Conservation (phyloP, 257 asterid genomes). For the Forsythia suspensa region DNA sequence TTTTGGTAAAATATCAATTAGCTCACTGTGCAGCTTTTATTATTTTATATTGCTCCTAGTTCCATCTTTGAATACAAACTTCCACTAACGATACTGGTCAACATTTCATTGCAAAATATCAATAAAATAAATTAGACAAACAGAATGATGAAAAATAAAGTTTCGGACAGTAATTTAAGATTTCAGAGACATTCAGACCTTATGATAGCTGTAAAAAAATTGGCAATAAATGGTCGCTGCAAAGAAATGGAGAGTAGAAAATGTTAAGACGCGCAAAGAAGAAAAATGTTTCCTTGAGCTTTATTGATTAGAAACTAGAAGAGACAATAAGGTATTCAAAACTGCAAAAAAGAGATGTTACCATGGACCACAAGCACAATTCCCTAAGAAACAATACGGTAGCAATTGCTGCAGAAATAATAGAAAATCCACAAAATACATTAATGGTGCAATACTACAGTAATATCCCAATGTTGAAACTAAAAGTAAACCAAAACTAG, state of each 20-base stretch:
- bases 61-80: background rate
- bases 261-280: constrained; percentile 17
- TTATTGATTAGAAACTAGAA: background rate
- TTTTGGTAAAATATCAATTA: background rate
- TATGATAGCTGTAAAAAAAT: constrained; percentile 48
- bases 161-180: background rate
- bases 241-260: constrained; percentile 26
- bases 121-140: background rate
- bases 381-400: constrained; percentile 75
- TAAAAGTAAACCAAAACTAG: background rate
- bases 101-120: background rate
- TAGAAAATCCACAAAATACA: background rate
- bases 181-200: constrained; percentile 44
- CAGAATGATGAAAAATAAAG: background rate
- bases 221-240: constrained; percentile 71
- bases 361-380: constrained; percentile 55
- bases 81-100: background rate
- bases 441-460: background rate
- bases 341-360: constrained; percentile 30
- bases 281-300: constrained; percentile 1
- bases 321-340: background rate
- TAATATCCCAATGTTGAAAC: background rate
- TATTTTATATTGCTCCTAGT: background rate
- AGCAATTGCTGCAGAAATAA: constrained; percentile 70
- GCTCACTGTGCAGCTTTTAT: background rate